Evolutionary conservation across 2,329 filamentous ascomycete genomes (phyloP), one percentile per base, ranked within the genome.

Genomic region (Cladosporium phlei): DNA sequence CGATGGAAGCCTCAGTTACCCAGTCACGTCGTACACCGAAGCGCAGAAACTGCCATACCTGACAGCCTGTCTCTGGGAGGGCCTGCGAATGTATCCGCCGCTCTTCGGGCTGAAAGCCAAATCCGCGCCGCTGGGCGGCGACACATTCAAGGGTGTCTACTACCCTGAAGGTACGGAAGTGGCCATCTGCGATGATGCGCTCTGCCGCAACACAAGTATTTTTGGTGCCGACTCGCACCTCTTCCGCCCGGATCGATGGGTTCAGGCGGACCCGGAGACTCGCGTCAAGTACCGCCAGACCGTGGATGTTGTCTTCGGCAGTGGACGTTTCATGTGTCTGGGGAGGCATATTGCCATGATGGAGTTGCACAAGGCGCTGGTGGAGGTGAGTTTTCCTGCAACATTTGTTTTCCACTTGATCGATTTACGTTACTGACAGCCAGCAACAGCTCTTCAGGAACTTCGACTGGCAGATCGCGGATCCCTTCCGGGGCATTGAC

Each of bases 161-260:
- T 65, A 77, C 14, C 74, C 75, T 0, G 68, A 61, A 32, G 74
- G 74, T 19, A 72, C 69, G 1, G 62, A 69, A 32, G 64, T 79
- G 5, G 72, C 69, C 25, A 66, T 67, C 46, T 70, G 66, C 38
- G 60, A 69, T 2, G 69, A 69, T 50, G 67, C 64, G 3, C 56
- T 73, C 14, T 66, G 71, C 46, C 62, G 64, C 24, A 60, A 66
- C 37, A 64, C 67, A 51, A 51, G 48, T 12, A 54, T 68, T 19
- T 68, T 66, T 43, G 70, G 72, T 7, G 48, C 57, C 1, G 70
- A 74, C 48, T 66, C 68, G 2, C 59, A 67, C 25, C 47, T 67
- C 0, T 78, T 72, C 54, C 62, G 67, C 17, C 76, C 76, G 1
- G 74, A 74, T 40, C 65, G 76, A 33, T 78, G 74, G 72, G 53